A percentile compares a stretch with the other conserved stretches of the same genome.
Conservation (phyloP, 768 basidiomycete species). For the Cystobasidium onofrii region DNA sequence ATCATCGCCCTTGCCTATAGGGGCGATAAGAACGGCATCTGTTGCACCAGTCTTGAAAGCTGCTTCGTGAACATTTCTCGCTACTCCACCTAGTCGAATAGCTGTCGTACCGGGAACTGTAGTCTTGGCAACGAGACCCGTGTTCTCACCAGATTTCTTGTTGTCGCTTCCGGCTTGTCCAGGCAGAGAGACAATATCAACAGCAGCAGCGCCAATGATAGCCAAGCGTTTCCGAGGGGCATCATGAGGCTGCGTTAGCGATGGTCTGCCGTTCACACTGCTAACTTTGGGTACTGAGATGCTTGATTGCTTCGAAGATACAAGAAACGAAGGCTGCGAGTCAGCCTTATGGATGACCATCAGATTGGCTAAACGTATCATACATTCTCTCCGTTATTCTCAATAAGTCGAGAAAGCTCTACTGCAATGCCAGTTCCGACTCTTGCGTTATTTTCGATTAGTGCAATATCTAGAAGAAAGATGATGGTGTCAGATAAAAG, state of each 20-base stretch:
- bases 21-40: slow-evolving; percentile 59
- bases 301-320: neutral
- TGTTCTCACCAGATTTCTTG: slow-evolving; percentile 45
- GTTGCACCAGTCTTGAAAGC: slow-evolving; percentile 53
- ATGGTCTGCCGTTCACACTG: neutral
- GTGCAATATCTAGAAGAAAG: slow-evolving; percentile 59
- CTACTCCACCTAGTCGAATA: slow-evolving; percentile 77
- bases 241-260: no score
- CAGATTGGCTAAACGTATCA: slow-evolving; percentile 27
- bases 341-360: neutral
- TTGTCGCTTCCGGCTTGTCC: neutral
- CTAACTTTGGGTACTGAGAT: neutral
- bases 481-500: neutral
- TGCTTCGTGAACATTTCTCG: slow-evolving; percentile 89
- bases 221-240: neutral
- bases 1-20: slow-evolving; percentile 59
- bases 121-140: slow-evolving; percentile 46
- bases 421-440: slow-evolving; percentile 74
- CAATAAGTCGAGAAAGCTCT: slow-evolving; percentile 57
- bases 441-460: slow-evolving; percentile 78
- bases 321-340: neutral
- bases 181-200: slow-evolving; percentile 66
- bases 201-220: slow-evolving; percentile 75
- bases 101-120: slow-evolving; percentile 71
- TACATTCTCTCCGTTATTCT: slow-evolving; percentile 40